Evolutionary conservation across 441 rosid genomes (phyloP), one percentile per base, ranked within the genome.

Genomic region (Euphorbia corollata): DNA sequence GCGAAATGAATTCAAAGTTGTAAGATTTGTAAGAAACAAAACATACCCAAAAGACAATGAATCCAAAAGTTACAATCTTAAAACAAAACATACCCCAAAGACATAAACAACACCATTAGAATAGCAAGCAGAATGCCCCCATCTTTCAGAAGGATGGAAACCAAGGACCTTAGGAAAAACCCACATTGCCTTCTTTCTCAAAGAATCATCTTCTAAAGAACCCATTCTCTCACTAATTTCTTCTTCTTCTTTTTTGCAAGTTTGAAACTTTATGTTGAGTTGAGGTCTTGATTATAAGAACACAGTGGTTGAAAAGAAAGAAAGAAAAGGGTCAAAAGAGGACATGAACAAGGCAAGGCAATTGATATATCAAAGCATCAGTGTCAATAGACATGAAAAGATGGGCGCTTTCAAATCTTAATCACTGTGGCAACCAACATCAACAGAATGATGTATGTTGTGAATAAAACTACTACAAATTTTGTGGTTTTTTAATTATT

Each of bases 331-430:
- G 81, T 71, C 70, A 73, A 87, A 70, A 75, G 70, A 73, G 77
- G 77, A 78, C 83, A 83, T 65, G 83, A 80, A 76, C 77, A 82
- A 82, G 79, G 75, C 79, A 80, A 79, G 67, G 15, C 48, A 43
- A 73, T 70, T 74, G 82, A 81, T 71, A 64, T 74, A 84, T 82
- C 86, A 84, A 43, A 81, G 80, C 70, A 84, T 82, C 85, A 80
- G 72, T 79, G 86, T 87, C 90, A 81, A 70, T 76, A 59, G 88
- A 85, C 93, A 84, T 81, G 93, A 87, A 87, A 85, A 80, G 91
- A 88, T 87, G 87, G 90, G 90, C 70, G 90, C 90, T 87, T 82
- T 87, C 90, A 79, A 79, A 85, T 84, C 87, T 72, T 64, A 77
- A 70, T 78, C 89, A 83, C 85, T 83, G 87, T 81, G 86, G 80